Base-by-base conservation (phyloP, 768 basidiomycete genomes). In the Amanita molliuscula region DNA sequence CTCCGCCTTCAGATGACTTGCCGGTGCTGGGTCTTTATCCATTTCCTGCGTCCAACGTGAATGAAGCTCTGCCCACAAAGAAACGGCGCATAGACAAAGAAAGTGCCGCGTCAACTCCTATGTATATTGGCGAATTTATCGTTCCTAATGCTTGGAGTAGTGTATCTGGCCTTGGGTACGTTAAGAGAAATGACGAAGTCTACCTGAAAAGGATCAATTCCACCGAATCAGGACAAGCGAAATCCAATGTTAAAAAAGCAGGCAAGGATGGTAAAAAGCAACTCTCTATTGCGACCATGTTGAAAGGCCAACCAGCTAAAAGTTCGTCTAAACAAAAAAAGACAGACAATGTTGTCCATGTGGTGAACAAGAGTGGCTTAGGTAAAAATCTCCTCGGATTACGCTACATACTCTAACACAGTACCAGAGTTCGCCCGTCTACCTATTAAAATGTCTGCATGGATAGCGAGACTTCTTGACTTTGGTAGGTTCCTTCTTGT, bases 111-210 rank as follows among this genome's bases (percentile, higher is more conserved):
- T 13, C n/a, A 16, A 4, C 51, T 10, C 69, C 71, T 1, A 68
- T 62, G 9, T 88, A 84, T 58, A 56, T 89, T 23, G 87, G 87
- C 9, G 82, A 81, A 44, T 70, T 88, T 44, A 53, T 88, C 8
- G 74, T 88, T 20, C 73, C 75, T 18, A 82, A 85, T 57, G 87
- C 84, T 8, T 89, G 84, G 84, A 86, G 84, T 54, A 88, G 81
- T 35, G 82, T 76, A 11, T 82, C 77, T 44, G 87, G 87, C 1
- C 78, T 73, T 56, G 82, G 82, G 3, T 87, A 88, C 53, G 69
- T 86, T 33, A 79, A 79, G 53, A 53, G 66, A 18, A 76, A 77
- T n/a, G 86, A 88, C n/a, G 60, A 70, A 20, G 65, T 88, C 20
- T 57, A 59, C 42, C 67, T 88, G 8, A 74, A 78, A 56, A 73